Evolutionary conservation across 73 alveolate genomes (phyloP).

Genomic region (Tetrahymena malaccensis): DNA sequence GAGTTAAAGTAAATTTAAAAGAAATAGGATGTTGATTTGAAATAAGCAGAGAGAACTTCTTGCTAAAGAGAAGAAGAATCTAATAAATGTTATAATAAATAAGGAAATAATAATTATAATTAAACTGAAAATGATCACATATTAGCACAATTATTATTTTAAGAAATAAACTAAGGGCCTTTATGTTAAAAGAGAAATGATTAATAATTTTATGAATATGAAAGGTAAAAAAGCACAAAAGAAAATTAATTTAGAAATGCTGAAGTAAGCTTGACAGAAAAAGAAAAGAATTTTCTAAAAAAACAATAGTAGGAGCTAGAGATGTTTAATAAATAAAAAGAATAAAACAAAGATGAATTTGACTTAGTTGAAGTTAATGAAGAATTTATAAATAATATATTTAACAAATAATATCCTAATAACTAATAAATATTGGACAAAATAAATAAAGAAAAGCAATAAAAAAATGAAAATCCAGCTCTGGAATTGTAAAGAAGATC

Average conservation of each 20-base stretch:
- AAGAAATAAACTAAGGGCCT: background rate
- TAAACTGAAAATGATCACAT: background rate
- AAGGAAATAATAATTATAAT: background rate
- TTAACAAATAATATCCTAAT: background rate
- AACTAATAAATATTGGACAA: background rate
- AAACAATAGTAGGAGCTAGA: background rate
- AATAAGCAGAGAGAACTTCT: no score
- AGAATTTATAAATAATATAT: background rate
- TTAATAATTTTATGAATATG: background rate
- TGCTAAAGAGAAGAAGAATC: background rate
- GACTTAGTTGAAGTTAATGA: background rate
- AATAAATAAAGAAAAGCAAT: background rate
- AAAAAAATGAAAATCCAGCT: background rate
- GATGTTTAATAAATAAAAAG: background rate
- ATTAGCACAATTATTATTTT: background rate
- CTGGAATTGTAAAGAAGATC: background rate
- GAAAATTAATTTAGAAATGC: background rate
- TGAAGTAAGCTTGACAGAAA: background rate
- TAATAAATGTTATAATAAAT: no score
- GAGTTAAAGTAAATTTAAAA: no score
- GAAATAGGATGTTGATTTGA: no score
- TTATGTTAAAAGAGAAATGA: background rate
- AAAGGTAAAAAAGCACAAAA: background rate
- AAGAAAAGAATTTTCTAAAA: background rate
- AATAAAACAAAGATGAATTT: background rate